Conservation (phyloP, 2,329 filamentous ascomycete species). For the Pseudogymnoascus pannorum region DNA sequence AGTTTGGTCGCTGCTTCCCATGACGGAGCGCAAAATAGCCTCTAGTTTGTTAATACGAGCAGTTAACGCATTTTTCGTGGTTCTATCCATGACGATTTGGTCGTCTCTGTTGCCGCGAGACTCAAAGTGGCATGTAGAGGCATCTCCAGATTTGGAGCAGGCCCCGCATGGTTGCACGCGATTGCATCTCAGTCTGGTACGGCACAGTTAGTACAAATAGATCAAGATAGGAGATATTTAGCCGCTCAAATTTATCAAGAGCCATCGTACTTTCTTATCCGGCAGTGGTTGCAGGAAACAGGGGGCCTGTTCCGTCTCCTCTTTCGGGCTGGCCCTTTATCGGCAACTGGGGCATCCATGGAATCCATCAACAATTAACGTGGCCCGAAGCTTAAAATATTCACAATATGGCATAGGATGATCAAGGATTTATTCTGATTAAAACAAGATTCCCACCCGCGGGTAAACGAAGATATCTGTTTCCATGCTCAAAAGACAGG, state of each 20-base stretch:
- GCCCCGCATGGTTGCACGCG: slow-evolving; percentile 15
- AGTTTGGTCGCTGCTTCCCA: neutral
- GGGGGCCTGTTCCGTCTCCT: neutral
- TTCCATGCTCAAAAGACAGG: neutral
- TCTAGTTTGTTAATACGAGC: slow-evolving; percentile 15
- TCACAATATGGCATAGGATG: neutral
- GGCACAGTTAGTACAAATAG: neutral
- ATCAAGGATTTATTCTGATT: neutral
- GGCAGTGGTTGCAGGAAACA: slow-evolving; percentile 7
- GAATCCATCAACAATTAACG: neutral
- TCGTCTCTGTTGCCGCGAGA: neutral
- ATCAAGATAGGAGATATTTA: neutral
- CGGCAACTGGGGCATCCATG: neutral
- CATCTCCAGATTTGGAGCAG: slow-evolving; percentile 14
- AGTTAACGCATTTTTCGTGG: slow-evolving; percentile 8
- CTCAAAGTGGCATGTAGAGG: slow-evolving; percentile 13
- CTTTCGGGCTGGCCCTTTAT: slow-evolving; percentile 3
- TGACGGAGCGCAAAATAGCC: slow-evolving; percentile 11
- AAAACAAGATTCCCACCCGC: neutral
- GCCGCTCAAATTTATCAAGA: neutral
- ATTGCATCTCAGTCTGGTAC: slow-evolving; percentile 7
- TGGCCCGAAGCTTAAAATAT: neutral
- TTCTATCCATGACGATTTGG: slow-evolving; percentile 3
- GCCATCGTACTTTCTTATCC: slow-evolving; percentile 1
- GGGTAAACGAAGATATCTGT: neutral